Conservation (phyloP, 2,329 filamentous ascomycete species). For the Aspergillaceae sp. region DNA sequence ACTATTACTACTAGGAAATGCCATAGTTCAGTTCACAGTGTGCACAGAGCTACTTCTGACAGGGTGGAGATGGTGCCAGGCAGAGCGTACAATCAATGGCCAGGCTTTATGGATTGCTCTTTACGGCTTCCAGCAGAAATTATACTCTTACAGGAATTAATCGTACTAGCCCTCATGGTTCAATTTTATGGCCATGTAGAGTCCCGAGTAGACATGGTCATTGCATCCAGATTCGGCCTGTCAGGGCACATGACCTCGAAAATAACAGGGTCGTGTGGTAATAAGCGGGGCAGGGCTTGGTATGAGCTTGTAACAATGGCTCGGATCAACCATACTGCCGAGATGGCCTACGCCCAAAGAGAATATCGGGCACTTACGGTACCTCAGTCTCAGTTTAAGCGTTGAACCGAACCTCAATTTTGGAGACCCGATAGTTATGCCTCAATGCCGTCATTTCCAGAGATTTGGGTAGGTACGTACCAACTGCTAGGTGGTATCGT, state of each 20-base stretch:
- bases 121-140: conserved; percentile 16
- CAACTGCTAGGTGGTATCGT: too few species aligned
- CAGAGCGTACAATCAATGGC: too few species aligned
- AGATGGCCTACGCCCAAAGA: too few species aligned
- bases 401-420: too few species aligned
- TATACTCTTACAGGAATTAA: background rate
- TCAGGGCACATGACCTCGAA: background rate
- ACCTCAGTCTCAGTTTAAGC: background rate
- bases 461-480: background rate
- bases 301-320: too few species aligned
- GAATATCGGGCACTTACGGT: background rate
- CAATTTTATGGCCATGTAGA: background rate
- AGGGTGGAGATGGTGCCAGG: conserved; percentile 11
- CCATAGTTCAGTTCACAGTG: background rate
- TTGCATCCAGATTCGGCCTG: too few species aligned
- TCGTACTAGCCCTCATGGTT: background rate
- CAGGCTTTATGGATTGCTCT: conserved; percentile 12
- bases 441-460: background rate
- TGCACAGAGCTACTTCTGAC: conserved; percentile 12
- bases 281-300: background rate
- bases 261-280: background rate
- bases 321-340: too few species aligned
- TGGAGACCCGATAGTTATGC: background rate
- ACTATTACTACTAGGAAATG: background rate
- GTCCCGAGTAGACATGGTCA: too few species aligned